phyloP scores from a whole-genome alignment of 352 stramenopile species.

The Phytopythium litorale region DNA sequence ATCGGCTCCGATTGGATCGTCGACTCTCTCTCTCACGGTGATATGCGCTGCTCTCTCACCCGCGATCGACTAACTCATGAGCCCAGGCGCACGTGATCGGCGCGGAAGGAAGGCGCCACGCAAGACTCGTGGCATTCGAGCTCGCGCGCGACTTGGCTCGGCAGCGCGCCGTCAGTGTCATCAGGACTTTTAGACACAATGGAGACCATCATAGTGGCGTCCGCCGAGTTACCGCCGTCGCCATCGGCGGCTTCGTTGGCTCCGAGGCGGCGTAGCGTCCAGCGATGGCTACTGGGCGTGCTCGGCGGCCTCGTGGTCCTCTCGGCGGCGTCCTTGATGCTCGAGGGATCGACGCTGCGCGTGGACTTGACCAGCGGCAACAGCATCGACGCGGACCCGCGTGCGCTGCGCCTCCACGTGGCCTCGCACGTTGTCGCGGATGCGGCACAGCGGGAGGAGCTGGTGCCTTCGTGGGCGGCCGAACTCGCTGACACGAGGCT shows the following conservation, averaged over 20 bases:
- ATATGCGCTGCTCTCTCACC: not conserved
- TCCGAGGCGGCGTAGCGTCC: not conserved
- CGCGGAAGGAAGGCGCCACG: not conserved
- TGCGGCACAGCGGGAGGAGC: not conserved
- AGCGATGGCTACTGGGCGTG: conserved; percentile 1
- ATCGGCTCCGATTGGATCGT: not conserved
- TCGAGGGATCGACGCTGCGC: conserved; percentile 2
- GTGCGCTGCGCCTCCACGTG: not conserved
- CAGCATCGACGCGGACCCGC: not conserved
- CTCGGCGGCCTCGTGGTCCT: conserved; percentile 3
- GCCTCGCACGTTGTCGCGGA: not conserved
- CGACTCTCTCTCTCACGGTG: not conserved
- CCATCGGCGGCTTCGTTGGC: not conserved
- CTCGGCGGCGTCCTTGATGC: conserved; percentile 1
- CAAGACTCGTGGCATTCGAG: not conserved
- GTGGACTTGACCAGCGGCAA: not conserved
- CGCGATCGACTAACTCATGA: not conserved
- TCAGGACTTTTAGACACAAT: not conserved
- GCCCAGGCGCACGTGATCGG: not conserved
- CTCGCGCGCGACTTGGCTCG: not conserved
- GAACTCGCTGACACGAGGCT: conserved; percentile 4
- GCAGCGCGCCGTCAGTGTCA: not conserved
- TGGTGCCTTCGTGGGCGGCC: not conserved
- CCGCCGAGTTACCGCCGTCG: not conserved
- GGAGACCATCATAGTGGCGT: not conserved